phyloP scores from a whole-genome alignment of 2,329 filamentous ascomycete genomes.

The Ophidiomyces ophidiicola region DNA sequence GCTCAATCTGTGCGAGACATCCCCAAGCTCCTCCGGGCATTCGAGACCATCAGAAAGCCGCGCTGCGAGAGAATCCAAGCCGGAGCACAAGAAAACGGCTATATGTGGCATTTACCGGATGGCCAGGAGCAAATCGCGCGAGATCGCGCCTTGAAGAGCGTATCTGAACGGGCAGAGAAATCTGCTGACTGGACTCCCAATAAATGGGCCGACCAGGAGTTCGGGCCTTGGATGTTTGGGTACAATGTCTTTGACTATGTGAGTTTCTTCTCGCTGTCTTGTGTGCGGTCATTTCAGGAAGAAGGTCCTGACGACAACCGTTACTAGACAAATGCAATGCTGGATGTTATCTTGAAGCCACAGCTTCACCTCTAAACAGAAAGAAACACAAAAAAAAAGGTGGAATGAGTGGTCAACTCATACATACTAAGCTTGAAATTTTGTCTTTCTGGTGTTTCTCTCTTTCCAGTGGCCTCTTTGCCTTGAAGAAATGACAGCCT shows the following conservation, averaged over 20 bases:
- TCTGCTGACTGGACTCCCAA: not conserved
- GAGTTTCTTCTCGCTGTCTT: not conserved
- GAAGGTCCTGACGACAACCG: not conserved
- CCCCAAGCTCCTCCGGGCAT: conserved; percentile 1
- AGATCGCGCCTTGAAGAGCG: not conserved
- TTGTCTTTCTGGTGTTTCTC: too few relatives aligned
- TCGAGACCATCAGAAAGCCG: conserved; percentile 7
- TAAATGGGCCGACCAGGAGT: conserved; percentile 4
- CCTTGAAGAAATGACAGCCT: too few relatives aligned
- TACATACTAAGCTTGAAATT: too few relatives aligned
- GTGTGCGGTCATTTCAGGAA: not conserved
- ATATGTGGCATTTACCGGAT: conserved; percentile 6
- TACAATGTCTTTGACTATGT: conserved; percentile 8
- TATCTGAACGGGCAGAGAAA: not conserved
- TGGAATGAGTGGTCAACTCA: too few relatives aligned
- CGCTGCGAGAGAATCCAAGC: conserved; percentile 8
- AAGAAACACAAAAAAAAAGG: too few relatives aligned
- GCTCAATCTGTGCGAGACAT: not conserved
- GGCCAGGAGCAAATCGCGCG: conserved; percentile 2
- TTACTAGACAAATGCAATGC: conserved; percentile 3
- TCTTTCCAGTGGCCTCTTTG: too few relatives aligned
- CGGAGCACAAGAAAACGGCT: not conserved
- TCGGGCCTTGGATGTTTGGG: conserved; percentile 5
- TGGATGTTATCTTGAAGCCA: conserved; percentile 3
- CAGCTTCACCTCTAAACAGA: not conserved